Evolutionary conservation across 1,284 basidiomycete genomes (phyloP), one percentile per base, ranked within the genome.

Genomic region (Takashimella tepidaria): DNA sequence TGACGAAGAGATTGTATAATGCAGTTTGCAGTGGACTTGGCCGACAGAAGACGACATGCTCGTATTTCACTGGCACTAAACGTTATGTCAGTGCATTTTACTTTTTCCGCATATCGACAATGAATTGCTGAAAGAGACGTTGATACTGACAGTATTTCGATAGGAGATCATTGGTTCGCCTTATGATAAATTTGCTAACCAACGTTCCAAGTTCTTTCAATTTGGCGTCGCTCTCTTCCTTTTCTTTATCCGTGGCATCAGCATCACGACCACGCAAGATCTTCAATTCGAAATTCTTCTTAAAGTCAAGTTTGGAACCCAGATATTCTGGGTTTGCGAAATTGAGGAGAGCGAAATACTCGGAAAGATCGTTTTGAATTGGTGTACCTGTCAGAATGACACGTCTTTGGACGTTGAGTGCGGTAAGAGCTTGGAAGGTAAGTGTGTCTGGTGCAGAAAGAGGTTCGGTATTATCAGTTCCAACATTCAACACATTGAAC

Each of bases 261-360:
- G 93, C 85, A 68, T 98, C 93, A 43, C 95, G 85, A 13, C 96
- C 96, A 25, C 89, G 84, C 57, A 98, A 87, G 61, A 99, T 99
- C 52, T 83, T 84, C 58, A 89, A 84, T 79, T 99, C 96, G 65
- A 91, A 99, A 71, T 95, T 93, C 80, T 95, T 96, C 61, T 92
- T 84, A 76, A 99, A 99, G 56, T 98, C 89, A 54, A 84, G 83
- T 70, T 91, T 89, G 3, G 88, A 84, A 10, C 96, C 96, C 41
- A 99, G 82, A 73, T 91, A 93, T 62, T 92, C 88, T 3, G 96
- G 96, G 66, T 98, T 98, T 53, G 93, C 95, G 66, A 98, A 98
- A 75, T 89, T 93, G 50, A 98, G 83, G 11, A 98, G 81, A 0
- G 92, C 92, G 71, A 97, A 98, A 74, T 97, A 97, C 77, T 98